Evolutionary conservation across 2,329 filamentous ascomycete genomes (phyloP).

Genomic region (Eutypella sp.): DNA sequence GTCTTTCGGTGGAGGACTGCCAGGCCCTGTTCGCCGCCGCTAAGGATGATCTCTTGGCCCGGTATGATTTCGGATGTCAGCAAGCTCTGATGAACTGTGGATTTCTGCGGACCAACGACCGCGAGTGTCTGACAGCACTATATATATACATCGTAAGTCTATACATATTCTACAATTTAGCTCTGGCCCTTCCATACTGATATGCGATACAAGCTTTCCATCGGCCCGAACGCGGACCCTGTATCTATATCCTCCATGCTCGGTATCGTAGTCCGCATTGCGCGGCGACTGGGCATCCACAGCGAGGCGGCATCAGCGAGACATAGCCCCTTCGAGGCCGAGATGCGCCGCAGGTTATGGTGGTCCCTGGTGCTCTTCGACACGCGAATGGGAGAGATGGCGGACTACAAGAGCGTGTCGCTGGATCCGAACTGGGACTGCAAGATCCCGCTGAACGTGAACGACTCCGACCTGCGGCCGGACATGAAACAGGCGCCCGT

Average conservation of each 20-base stretch:
- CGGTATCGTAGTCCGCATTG: conserved; percentile 51
- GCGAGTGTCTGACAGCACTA: conserved; percentile 51
- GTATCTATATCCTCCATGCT: conserved; percentile 48
- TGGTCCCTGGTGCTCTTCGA: conserved; percentile 57
- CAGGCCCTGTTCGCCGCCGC: conserved; percentile 32
- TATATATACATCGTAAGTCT: conserved; percentile 49
- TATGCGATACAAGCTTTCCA: conserved; percentile 37
- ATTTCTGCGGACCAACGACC: conserved; percentile 44
- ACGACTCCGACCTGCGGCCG: conserved; percentile 39
- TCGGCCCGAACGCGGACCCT: conserved; percentile 38
- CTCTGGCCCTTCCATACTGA: background rate
- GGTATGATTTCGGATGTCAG: conserved; percentile 45
- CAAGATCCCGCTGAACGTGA: conserved; percentile 36
- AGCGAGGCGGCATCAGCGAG: conserved; percentile 33
- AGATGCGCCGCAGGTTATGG: conserved; percentile 58
- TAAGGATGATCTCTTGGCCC: conserved; percentile 35
- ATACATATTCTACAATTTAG: background rate
- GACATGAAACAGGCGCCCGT: conserved; percentile 33
- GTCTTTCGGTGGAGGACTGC: conserved; percentile 40
- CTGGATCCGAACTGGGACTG: conserved; percentile 38
- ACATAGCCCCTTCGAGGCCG: conserved; percentile 41
- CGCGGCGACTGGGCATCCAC: conserved; percentile 51
- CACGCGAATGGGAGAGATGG: conserved; percentile 48
- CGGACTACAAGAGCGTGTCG: conserved; percentile 27
- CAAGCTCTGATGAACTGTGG: conserved; percentile 48